Evolutionary conservation across 306 rosid species (phyloP).

Genomic region (Ormosia emarginata): DNA sequence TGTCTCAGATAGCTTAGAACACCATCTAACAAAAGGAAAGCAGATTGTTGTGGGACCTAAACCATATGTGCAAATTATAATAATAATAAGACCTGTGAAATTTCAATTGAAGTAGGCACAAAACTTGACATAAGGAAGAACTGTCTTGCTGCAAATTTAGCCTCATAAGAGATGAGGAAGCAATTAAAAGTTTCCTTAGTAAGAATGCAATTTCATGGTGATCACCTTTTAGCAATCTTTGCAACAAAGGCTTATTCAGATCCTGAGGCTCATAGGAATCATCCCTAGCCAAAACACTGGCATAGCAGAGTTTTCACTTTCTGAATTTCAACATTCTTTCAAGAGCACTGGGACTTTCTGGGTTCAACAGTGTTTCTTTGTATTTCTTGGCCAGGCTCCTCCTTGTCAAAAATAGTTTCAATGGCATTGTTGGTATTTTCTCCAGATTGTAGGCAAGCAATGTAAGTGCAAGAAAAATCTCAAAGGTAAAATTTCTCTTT

Average conservation of each 20-base stretch:
- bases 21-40: conserved; percentile 77
- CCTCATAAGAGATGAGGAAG: conserved; percentile 64
- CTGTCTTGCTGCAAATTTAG: conserved; percentile 47
- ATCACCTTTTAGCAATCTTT: conserved; percentile 60
- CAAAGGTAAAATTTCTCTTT: not conserved
- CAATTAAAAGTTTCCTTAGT: conserved; percentile 66
- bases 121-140: conserved; percentile 40
- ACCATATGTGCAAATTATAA: conserved; percentile 52
- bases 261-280: conserved; percentile 43
- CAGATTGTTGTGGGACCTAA: conserved; percentile 56
- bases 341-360: conserved; percentile 9
- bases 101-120: conserved; percentile 43
- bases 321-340: conserved; percentile 23
- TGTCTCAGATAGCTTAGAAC: conserved; percentile 62
- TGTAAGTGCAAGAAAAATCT: not conserved
- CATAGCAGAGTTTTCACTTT: conserved; percentile 33
- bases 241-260: conserved; percentile 54
- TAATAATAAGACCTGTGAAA: conserved; percentile 56
- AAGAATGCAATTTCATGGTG: conserved; percentile 54
- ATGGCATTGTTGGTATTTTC: no score
- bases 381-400: no score
- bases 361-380: no score
- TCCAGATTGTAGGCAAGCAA: not conserved
- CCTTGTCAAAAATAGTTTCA: no score
- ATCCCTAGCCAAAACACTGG: conserved; percentile 39